phyloP scores from a whole-genome alignment of 306 rosid species.

The Psophocarpus tetragonolobus region DNA sequence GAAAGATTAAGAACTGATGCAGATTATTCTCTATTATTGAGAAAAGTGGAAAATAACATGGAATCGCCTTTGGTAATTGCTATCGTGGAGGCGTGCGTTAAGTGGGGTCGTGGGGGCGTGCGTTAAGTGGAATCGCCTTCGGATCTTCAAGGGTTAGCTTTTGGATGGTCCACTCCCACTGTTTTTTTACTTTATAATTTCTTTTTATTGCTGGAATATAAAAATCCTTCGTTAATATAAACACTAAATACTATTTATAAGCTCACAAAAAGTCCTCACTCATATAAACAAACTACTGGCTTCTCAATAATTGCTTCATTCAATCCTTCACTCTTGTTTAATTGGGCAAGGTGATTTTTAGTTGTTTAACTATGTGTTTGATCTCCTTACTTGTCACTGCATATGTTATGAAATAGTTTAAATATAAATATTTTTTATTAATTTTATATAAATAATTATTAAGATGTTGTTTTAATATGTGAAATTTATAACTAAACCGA shows the following conservation, averaged over 20 bases:
- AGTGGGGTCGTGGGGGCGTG: background rate
- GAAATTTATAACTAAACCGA: no score
- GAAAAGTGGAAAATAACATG: background rate
- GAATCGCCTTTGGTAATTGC: constrained; percentile 7
- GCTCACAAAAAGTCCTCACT: background rate
- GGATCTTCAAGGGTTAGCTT: constrained; percentile 23
- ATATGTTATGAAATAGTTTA: no score
- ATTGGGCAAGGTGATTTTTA: background rate
- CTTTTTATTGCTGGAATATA: no score
- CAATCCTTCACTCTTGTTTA: background rate
- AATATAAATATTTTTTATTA: no score
- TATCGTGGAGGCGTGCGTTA: background rate
- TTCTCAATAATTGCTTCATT: background rate
- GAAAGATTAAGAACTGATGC: background rate
- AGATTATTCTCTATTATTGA: background rate
- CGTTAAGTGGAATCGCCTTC: constrained; percentile 21
- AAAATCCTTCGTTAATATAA: no score
- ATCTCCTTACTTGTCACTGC: no score
- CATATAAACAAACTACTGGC: no score
- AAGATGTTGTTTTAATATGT: no score
- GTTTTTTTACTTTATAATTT: background rate
- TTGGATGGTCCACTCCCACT: background rate
- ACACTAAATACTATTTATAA: background rate
- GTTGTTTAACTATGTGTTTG: background rate
- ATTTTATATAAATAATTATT: no score